Conservation (phyloP, 1,284 basidiomycete genomes). For the Rhodotorula sp. region DNA sequence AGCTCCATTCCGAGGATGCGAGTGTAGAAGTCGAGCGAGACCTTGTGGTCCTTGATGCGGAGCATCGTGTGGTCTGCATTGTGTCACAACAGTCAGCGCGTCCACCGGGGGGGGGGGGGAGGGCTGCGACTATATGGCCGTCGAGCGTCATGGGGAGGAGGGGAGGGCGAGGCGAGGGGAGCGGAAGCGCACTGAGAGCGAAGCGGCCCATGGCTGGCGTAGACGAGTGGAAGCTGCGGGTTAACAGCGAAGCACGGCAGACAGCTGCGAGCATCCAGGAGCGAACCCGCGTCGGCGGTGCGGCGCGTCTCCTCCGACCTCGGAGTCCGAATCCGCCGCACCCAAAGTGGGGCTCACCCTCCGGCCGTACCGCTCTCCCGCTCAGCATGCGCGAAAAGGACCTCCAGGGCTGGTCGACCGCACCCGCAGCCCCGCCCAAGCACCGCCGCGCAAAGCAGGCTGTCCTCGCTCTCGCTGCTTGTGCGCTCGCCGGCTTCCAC, state of each 20-base stretch:
- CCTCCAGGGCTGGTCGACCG: neutral
- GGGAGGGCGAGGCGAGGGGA: neutral
- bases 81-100: no score
- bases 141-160: no score
- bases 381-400: neutral
- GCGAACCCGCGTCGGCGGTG: no score
- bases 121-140: no score
- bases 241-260: neutral
- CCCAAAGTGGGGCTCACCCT: neutral
- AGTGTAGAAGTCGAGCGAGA: slow-evolving; percentile 30
- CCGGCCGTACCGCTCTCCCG: no score
- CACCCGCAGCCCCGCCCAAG: no score
- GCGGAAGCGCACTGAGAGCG: neutral
- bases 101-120: neutral
- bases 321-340: no score
- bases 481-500: neutral
- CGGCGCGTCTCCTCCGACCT: no score
- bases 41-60: slow-evolving; percentile 63
- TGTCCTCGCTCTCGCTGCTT: neutral
- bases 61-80: slow-evolving; percentile 75
- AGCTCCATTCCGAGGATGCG: slow-evolving; percentile 84
- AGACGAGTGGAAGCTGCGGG: neutral
- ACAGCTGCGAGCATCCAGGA: neutral
- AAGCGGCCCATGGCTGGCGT: neutral
- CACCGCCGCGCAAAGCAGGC: neutral